phyloP scores from a whole-genome alignment of 164 flowering plant genomes.

The Berberis thunbergii region DNA sequence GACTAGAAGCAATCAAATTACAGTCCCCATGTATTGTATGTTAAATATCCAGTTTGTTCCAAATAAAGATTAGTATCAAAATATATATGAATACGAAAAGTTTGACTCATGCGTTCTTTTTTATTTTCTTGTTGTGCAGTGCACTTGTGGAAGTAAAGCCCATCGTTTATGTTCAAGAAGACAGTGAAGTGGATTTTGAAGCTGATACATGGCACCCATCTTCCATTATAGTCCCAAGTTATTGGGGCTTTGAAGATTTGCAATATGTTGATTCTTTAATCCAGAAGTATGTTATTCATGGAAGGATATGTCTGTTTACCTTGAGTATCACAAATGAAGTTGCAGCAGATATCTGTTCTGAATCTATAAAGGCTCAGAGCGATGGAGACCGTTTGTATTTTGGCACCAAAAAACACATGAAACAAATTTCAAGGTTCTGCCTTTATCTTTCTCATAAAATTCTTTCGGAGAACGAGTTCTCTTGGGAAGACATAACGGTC shows the following conservation, averaged over 20 bases:
- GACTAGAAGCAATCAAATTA: too few relatives aligned
- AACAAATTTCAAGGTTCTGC: slow-evolving; percentile 58
- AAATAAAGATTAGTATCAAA: too few relatives aligned
- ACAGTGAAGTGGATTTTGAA: slow-evolving; percentile 17
- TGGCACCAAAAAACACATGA: slow-evolving; percentile 27
- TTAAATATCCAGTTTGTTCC: too few relatives aligned
- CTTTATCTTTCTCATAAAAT: slow-evolving; percentile 54
- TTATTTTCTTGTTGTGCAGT: slow-evolving; percentile 30
- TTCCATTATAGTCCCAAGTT: slow-evolving; percentile 7
- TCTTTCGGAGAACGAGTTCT: slow-evolving; percentile 41
- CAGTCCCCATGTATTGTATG: too few relatives aligned
- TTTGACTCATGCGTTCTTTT: not conserved
- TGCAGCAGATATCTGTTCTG: slow-evolving; percentile 41
- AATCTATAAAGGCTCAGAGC: slow-evolving; percentile 10
- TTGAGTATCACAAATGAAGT: slow-evolving; percentile 37
- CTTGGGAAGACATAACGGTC: slow-evolving; percentile 66
- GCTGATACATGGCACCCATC: slow-evolving; percentile 16
- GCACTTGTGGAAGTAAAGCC: slow-evolving; percentile 93
- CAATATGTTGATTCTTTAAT: slow-evolving; percentile 59
- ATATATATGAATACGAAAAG: not conserved
- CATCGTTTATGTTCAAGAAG: slow-evolving; percentile 43
- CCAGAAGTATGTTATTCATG: slow-evolving; percentile 49
- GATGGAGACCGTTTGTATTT: slow-evolving; percentile 12
- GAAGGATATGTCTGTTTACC: slow-evolving; percentile 43
- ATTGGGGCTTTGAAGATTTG: slow-evolving; percentile 54